These are phyloP conservation scores for Lasiodiplodia gonubiensis DNA, from an alignment of 2,329 filamentous ascomycete species.

Conservation along the genomic window DNA sequence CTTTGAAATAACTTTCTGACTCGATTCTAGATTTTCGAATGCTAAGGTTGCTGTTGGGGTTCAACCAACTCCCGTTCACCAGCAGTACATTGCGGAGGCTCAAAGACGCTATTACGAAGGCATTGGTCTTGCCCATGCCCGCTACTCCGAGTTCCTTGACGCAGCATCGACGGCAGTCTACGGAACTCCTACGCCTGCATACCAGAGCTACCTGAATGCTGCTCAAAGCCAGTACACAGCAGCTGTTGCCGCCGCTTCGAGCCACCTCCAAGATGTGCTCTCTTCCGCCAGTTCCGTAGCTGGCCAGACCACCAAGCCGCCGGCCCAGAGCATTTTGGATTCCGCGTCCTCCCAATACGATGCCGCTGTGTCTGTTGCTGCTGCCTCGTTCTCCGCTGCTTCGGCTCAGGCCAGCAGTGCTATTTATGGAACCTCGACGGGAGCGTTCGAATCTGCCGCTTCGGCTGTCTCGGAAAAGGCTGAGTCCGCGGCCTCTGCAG, in stretches of 20 bases:
- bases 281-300: constrained; percentile 48
- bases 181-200: constrained; percentile 65
- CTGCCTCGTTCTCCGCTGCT: constrained; percentile 47
- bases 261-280: constrained; percentile 39
- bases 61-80: constrained; percentile 63
- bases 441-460: constrained; percentile 42
- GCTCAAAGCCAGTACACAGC: constrained; percentile 41
- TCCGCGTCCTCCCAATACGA: constrained; percentile 54
- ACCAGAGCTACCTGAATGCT: constrained; percentile 42
- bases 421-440: constrained; percentile 52
- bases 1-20: not conserved
- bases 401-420: constrained; percentile 51
- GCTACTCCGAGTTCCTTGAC: constrained; percentile 75
- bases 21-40: constrained; percentile 57
- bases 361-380: constrained; percentile 52
- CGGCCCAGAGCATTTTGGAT: constrained; percentile 48
- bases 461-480: constrained; percentile 58
- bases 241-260: constrained; percentile 41
- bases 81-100: constrained; percentile 64
- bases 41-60: constrained; percentile 71
- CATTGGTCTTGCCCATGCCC: constrained; percentile 76
- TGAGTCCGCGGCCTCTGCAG: constrained; percentile 44
- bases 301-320: constrained; percentile 42
- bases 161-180: constrained; percentile 74
- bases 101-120: constrained; percentile 77